Evolutionary conservation across 805 yeast genomes (phyloP).

Genomic region (Candida anglica): DNA sequence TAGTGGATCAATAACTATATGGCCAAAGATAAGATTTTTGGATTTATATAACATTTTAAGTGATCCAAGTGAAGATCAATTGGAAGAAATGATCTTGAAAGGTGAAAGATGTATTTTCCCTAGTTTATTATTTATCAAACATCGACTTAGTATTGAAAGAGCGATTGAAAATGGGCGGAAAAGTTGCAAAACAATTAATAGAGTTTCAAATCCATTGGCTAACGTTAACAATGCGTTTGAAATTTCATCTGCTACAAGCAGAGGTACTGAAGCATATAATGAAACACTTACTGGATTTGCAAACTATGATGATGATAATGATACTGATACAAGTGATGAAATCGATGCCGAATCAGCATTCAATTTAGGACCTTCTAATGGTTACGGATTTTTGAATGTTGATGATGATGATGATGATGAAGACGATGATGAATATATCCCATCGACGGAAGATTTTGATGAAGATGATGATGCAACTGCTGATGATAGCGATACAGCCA

Average conservation of each 20-base stretch:
- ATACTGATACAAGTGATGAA: constrained; percentile 3
- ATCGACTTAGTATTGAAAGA: constrained; percentile 62
- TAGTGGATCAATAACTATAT: constrained; percentile 71
- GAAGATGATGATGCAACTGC: constrained; percentile 2
- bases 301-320: constrained; percentile 6
- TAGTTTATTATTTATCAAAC: constrained; percentile 57
- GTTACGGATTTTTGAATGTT: too few species aligned
- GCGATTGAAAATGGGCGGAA: constrained; percentile 52
- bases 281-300: constrained; percentile 1
- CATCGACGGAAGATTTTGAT: not conserved
- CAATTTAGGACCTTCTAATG: constrained; percentile 1
- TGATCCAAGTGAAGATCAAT: constrained; percentile 61
- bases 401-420: not conserved
- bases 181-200: not conserved
- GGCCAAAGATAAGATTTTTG: constrained; percentile 59
- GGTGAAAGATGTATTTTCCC: constrained; percentile 71
- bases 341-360: not conserved
- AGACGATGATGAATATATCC: constrained; percentile 1
- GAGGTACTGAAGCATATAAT: constrained; percentile 1
- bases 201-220: too few species aligned
- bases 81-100: constrained; percentile 51
- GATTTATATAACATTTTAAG: constrained; percentile 64
- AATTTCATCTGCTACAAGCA: constrained; percentile 1
- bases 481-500: constrained; percentile 1
- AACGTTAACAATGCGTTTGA: constrained; percentile 1